Percentiles rank a stretch among this genome's conserved stretches.
Evolutionary conservation across 225 moss, liverwort and hornwort species (phyloP).

Genomic region (Marchantia paleacea): DNA sequence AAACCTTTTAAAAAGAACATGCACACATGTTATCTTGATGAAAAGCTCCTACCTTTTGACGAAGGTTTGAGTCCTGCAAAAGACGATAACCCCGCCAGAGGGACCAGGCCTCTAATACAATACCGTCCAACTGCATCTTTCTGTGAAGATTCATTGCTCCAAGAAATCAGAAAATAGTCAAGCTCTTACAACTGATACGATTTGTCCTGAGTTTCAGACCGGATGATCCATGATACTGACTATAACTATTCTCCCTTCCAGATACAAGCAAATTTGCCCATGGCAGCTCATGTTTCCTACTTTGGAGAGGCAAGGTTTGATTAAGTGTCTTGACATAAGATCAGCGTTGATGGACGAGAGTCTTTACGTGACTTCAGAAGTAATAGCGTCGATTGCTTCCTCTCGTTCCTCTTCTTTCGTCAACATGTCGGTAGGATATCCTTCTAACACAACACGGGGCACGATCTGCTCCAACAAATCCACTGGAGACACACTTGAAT

Average conservation of each 20-base stretch:
- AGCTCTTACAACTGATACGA: neutral
- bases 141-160: slow-evolving; percentile 30
- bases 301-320: neutral
- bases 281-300: neutral
- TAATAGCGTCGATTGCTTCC: slow-evolving; percentile 59
- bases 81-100: slow-evolving; percentile 67
- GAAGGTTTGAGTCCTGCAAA: slow-evolving; percentile 63
- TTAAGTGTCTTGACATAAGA: neutral
- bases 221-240: neutral
- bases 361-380: slow-evolving; percentile 69
- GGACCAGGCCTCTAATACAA: slow-evolving; percentile 92
- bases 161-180: neutral
- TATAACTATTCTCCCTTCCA: neutral
- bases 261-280: neutral
- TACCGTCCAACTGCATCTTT: slow-evolving; percentile 76
- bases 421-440: slow-evolving; percentile 71
- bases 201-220: neutral
- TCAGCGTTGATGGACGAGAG: neutral
- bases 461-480: slow-evolving; percentile 70
- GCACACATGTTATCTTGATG: neutral
- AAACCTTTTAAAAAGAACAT: neutral
- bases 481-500: slow-evolving; percentile 72
- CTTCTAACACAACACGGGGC: slow-evolving; percentile 91
- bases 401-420: slow-evolving; percentile 57
- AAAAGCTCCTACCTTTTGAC: slow-evolving; percentile 54